These are phyloP conservation scores for Alternaria sp. DNA, from an alignment of 2,329 filamentous ascomycete genomes.

Conservation along the genomic window DNA sequence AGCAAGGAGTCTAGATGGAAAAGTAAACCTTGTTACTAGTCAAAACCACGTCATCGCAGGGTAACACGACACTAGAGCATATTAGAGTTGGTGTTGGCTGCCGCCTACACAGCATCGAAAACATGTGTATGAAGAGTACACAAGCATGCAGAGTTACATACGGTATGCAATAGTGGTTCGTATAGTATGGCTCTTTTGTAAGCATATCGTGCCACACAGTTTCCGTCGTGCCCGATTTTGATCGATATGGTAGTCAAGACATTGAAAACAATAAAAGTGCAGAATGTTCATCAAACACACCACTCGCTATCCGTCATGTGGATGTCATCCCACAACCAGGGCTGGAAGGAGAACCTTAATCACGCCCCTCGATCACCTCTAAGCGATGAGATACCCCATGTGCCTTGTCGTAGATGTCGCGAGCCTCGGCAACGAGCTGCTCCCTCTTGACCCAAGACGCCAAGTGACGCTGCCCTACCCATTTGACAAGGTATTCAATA, in stretches of 20 bases:
- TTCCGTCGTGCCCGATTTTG: not conserved
- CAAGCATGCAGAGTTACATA: not conserved
- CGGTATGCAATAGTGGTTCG: not conserved
- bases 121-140: not conserved
- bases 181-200: not conserved
- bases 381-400: not conserved
- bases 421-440: conserved; percentile 3
- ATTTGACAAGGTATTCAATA: conserved; percentile 19
- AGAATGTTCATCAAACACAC: not conserved
- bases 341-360: not conserved
- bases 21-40: not conserved
- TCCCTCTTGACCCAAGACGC: conserved; percentile 14
- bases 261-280: not conserved
- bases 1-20: not conserved
- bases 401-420: conserved; percentile 3
- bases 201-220: not conserved
- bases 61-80: not conserved
- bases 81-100: not conserved
- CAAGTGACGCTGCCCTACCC: conserved; percentile 18
- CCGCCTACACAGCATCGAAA: not conserved
- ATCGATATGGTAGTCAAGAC: not conserved
- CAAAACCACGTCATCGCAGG: not conserved
- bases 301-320: too few relatives aligned
- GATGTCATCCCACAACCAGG: too few relatives aligned
- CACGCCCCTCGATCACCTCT: not conserved